phyloP scores from a whole-genome alignment of 83 land plant species.

The Isoetes engelmannii region DNA sequence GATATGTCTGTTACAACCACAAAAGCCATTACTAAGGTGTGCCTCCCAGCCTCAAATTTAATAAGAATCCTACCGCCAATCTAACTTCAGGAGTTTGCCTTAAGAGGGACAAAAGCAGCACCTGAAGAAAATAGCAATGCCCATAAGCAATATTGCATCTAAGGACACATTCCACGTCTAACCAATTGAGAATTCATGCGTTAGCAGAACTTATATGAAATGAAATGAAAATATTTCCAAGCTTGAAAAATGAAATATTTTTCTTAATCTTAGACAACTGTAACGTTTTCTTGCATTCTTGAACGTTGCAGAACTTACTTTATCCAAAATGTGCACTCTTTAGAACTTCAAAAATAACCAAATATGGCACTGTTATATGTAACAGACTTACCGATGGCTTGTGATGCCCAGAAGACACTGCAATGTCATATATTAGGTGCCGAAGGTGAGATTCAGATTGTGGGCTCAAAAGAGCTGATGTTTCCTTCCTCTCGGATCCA shows the following conservation, averaged over 20 bases:
- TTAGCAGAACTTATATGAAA: no score
- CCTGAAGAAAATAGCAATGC: slow-evolving; percentile 1
- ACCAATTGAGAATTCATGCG: no score
- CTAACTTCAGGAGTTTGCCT: slow-evolving; percentile 27
- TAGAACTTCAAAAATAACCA: background rate
- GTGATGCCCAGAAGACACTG: background rate
- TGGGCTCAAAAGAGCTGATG: slow-evolving; percentile 12
- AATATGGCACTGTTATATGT: background rate
- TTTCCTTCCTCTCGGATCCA: slow-evolving; percentile 14
- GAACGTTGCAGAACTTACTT: no score
- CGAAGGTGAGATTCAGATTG: slow-evolving; percentile 11
- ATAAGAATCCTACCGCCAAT: slow-evolving; percentile 6
- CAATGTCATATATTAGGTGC: slow-evolving; percentile 12
- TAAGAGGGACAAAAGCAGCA: slow-evolving; percentile 5
- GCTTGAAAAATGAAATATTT: no score
- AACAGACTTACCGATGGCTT: background rate
- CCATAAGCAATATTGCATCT: no score
- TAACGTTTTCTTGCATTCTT: no score
- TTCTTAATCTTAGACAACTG: no score
- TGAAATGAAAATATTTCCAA: no score
- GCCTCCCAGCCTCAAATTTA: background rate
- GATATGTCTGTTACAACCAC: slow-evolving; percentile 6
- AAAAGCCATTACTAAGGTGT: background rate
- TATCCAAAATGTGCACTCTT: no score
- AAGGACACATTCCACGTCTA: no score